phyloP scores from a whole-genome alignment of 768 basidiomycete species.

The Kwoniella botswanensis region DNA sequence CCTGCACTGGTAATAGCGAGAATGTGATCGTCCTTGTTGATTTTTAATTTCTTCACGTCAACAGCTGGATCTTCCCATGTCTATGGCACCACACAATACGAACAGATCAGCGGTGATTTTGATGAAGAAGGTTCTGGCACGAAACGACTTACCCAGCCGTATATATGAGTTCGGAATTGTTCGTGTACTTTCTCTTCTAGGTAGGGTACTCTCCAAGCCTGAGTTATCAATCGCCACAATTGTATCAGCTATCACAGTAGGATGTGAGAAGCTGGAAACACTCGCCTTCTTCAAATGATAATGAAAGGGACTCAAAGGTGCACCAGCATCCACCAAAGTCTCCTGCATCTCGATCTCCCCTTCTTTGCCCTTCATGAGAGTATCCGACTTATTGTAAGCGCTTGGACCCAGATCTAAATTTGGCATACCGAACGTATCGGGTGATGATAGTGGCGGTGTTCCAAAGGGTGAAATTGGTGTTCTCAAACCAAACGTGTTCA shows the following conservation, averaged over 20 bases:
- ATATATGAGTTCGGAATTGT: conserved; percentile 62
- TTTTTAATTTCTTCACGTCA: conserved; percentile 69
- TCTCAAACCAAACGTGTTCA: conserved; percentile 46
- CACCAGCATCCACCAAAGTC: conserved; percentile 51
- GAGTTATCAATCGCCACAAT: not conserved
- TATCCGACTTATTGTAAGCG: conserved; percentile 25
- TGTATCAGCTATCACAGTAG: no score
- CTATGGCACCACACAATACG: conserved; percentile 21
- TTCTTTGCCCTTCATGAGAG: not conserved
- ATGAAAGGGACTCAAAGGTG: conserved; percentile 54
- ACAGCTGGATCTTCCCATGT: conserved; percentile 73
- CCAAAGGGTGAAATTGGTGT: conserved; percentile 54
- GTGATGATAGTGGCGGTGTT: conserved; percentile 23
- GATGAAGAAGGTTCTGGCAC: conserved; percentile 6
- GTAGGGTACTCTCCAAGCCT: conserved; percentile 71
- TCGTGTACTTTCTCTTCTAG: conserved; percentile 72
- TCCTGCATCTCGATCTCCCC: conserved; percentile 21
- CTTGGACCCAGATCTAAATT: conserved; percentile 47
- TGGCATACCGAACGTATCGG: conserved; percentile 28
- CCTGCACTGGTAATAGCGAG: conserved; percentile 78
- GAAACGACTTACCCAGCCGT: conserved; percentile 49
- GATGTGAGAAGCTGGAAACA: not conserved
- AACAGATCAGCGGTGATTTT: not conserved
- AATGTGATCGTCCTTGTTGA: conserved; percentile 69
- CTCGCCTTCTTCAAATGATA: conserved; percentile 55